These are phyloP conservation scores for Fraxinus latifolia DNA, from an alignment of 305 asterid genomes.

Conservation along the genomic window DNA sequence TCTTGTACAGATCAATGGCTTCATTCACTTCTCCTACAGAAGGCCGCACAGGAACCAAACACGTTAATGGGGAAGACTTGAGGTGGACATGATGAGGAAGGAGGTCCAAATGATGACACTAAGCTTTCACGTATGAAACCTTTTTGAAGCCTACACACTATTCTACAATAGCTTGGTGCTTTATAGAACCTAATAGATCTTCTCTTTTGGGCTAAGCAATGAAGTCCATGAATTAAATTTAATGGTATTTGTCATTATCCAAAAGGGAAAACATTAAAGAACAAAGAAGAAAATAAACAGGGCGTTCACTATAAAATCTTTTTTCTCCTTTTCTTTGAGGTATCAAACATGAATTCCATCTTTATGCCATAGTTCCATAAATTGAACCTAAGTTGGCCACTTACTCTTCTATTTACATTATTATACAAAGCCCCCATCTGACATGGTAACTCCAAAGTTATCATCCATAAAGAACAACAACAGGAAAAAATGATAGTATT, in stretches of 20 bases:
- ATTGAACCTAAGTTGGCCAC: not conserved
- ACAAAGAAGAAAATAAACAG: not conserved
- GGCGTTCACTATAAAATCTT: not conserved
- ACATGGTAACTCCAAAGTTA: not conserved
- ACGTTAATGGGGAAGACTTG: not conserved
- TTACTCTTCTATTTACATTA: not conserved
- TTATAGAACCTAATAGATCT: not conserved
- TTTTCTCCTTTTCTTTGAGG: not conserved
- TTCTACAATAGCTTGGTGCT: not conserved
- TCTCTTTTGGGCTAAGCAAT: constrained; percentile 11
- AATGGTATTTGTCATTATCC: constrained; percentile 2
- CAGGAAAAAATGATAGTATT: not conserved
- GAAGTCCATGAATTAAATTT: constrained; percentile 13
- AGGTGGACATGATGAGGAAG: constrained; percentile 7
- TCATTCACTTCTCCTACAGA: constrained; percentile 63
- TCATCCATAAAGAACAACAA: not conserved
- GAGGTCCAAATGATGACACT: not conserved
- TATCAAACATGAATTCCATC: constrained; percentile 6
- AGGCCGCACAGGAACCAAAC: not conserved
- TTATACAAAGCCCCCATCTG: not conserved
- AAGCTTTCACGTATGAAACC: not conserved
- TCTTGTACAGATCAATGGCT: constrained; percentile 74
- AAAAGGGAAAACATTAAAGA: not conserved
- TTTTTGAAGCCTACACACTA: constrained; percentile 8
- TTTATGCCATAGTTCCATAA: not conserved